Conservation (phyloP, 805 yeast species). For the Monosporozyma aquatica region DNA sequence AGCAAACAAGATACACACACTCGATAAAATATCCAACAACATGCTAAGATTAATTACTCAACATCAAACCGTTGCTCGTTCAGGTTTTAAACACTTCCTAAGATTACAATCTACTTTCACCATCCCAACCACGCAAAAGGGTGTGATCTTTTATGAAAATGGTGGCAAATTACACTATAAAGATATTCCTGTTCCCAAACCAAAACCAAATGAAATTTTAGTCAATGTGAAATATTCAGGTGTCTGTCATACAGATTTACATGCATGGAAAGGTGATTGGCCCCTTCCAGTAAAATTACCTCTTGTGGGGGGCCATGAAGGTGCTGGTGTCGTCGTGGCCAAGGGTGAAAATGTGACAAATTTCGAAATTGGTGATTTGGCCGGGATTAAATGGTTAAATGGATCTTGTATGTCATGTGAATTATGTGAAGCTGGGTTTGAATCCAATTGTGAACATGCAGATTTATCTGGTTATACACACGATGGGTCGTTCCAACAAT, state of each 20-base stretch:
- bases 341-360: constrained; percentile 47
- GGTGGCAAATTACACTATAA: constrained; percentile 41
- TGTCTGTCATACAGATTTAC: constrained; percentile 58
- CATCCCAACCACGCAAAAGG: constrained; percentile 44
- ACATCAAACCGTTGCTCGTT: constrained; percentile 1
- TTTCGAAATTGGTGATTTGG: constrained; percentile 50
- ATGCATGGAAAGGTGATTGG: constrained; percentile 66
- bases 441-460: constrained; percentile 44
- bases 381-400: constrained; percentile 58
- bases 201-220: constrained; percentile 48
- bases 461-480: constrained; percentile 49
- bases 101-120: constrained; percentile 19
- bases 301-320: constrained; percentile 60
- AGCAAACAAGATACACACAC: neutral
- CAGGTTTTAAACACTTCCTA: constrained; percentile 7
- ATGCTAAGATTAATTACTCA: constrained; percentile 13
- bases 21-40: neutral
- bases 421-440: constrained; percentile 43
- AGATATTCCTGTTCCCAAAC: constrained; percentile 49
- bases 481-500: constrained; percentile 78
- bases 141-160: constrained; percentile 41
- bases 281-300: constrained; percentile 49
- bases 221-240: constrained; percentile 55
- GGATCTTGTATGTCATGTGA: constrained; percentile 56
- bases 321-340: constrained; percentile 57